These are phyloP conservation scores for Trichoderma gamsii DNA, from an alignment of 495 filamentous ascomycete species.

Conservation along the genomic window DNA sequence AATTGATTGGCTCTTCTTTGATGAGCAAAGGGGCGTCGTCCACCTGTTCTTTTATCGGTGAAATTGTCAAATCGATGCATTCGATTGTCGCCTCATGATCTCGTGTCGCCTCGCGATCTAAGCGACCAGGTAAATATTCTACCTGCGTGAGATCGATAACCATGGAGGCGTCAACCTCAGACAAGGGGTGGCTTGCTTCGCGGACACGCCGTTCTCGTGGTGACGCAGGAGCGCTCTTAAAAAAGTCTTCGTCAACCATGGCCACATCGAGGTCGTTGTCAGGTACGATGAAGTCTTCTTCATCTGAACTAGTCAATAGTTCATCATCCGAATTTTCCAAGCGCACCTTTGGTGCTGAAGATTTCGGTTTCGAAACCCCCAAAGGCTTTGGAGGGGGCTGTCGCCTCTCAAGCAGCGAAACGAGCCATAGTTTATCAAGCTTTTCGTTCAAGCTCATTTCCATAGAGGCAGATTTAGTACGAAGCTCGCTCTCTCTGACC, in stretches of 20 bases:
- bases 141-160: constrained; percentile 30
- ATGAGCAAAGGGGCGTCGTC: not conserved
- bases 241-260: not conserved
- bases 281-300: constrained; percentile 37
- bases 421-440: constrained; percentile 48
- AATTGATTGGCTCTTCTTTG: constrained; percentile 6
- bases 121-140: constrained; percentile 24
- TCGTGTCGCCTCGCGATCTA: not conserved
- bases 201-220: not conserved
- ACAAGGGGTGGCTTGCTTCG: not conserved
- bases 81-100: not conserved
- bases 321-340: constrained; percentile 37
- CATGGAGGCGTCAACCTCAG: constrained; percentile 1
- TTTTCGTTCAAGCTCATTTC: constrained; percentile 56
- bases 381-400: constrained; percentile 44
- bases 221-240: not conserved
- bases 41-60: not conserved
- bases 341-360: constrained; percentile 16
- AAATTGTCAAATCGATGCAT: constrained; percentile 2
- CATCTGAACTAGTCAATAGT: constrained; percentile 38
- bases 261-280: not conserved
- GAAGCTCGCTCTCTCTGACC: constrained; percentile 40
- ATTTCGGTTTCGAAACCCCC: constrained; percentile 24
- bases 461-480: constrained; percentile 48
- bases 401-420: constrained; percentile 44